Evolutionary conservation across 176 grass and related monocot genomes (phyloP).

Genomic region (Lolium perenne): DNA sequence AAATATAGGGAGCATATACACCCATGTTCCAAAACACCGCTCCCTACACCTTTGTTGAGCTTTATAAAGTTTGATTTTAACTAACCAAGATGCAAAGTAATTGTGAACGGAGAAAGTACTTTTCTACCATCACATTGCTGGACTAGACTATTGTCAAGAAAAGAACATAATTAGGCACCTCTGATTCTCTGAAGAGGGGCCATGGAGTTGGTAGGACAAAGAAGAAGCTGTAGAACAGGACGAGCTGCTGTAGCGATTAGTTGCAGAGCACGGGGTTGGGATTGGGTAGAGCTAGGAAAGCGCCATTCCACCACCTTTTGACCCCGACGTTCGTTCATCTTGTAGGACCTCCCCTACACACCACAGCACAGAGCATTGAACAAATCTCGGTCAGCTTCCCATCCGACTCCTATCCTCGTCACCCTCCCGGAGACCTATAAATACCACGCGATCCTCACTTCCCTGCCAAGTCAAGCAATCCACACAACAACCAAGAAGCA

Average conservation of each 20-base stretch:
- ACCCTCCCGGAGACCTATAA: conserved; percentile 46
- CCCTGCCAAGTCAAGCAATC: conserved; percentile 34
- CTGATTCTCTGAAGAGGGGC: neutral
- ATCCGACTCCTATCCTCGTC: conserved; percentile 51
- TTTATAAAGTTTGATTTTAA: too few relatives aligned
- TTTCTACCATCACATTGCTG: too few relatives aligned
- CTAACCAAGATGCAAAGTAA: too few relatives aligned
- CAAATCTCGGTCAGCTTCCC: neutral
- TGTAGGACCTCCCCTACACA: neutral
- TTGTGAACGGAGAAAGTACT: too few relatives aligned
- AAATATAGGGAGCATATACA: too few relatives aligned
- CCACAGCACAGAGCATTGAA: neutral
- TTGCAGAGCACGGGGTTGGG: neutral
- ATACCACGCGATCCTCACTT: neutral
- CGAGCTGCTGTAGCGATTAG: neutral
- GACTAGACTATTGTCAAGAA: too few relatives aligned
- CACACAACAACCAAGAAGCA: neutral
- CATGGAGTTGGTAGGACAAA: neutral
- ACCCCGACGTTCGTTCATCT: conserved; percentile 6
- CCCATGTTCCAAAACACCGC: too few relatives aligned
- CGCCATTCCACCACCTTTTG: conserved; percentile 4
- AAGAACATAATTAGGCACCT: too few relatives aligned
- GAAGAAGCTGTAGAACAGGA: neutral
- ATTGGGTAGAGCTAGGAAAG: conserved; percentile 16
- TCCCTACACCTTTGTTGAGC: too few relatives aligned